A percentile compares a stretch with the other conserved stretches of the same genome.
phyloP scores from a whole-genome alignment of 768 basidiomycete genomes.

The Xerocomus potaroensis region DNA sequence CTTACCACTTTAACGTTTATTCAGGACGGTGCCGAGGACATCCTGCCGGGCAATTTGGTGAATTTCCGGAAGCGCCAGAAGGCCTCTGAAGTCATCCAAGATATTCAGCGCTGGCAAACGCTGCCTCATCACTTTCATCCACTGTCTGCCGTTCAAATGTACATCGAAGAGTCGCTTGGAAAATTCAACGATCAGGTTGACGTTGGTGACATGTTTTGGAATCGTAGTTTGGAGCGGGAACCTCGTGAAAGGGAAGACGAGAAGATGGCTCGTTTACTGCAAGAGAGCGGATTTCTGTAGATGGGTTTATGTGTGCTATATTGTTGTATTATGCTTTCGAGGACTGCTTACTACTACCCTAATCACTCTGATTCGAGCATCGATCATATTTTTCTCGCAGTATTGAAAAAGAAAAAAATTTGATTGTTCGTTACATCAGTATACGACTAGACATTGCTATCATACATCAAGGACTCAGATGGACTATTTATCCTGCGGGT shows the following conservation, averaged over 20 bases:
- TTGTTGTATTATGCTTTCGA: constrained; percentile 21
- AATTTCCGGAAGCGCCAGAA: constrained; percentile 96
- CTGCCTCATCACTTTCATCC: constrained; percentile 81
- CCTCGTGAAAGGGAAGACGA: constrained; percentile 95
- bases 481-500: too few relatives aligned
- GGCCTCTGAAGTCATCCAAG: constrained; percentile 93
- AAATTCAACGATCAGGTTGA: constrained; percentile 65
- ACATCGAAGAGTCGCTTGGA: constrained; percentile 74
- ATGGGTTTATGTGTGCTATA: constrained; percentile 7
- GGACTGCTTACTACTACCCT: constrained; percentile 16
- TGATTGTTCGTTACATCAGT: neutral
- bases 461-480: too few relatives aligned
- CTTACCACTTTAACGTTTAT: constrained; percentile 96
- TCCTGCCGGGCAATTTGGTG: constrained; percentile 70
- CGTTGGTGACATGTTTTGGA: constrained; percentile 78
- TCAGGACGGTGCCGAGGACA: constrained; percentile 92
- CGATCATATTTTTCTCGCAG: neutral
- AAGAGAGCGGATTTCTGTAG: constrained; percentile 84
- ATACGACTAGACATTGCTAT: too few relatives aligned
- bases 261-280: constrained; percentile 87
- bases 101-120: constrained; percentile 95
- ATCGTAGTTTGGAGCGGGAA: constrained; percentile 80
- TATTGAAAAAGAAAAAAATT: too few relatives aligned
- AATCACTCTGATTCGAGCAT: neutral
- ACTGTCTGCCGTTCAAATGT: constrained; percentile 63